Base-by-base conservation (phyloP, 805 yeast genomes). In the Schwanniomyces polymorphus region DNA sequence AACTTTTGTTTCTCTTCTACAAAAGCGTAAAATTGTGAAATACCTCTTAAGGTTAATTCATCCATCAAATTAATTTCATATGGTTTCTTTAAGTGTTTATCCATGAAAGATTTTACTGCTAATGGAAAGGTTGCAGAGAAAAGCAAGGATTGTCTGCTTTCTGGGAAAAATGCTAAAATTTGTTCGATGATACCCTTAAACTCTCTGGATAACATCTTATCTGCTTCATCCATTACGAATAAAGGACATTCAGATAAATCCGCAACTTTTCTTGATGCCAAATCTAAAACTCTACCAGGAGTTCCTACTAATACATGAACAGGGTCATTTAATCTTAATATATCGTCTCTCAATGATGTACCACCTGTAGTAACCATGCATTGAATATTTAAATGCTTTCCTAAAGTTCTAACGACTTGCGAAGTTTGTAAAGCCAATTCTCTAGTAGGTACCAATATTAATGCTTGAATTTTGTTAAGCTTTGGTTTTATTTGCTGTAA, bases 341-440 rank as follows among this genome's bases (percentile, higher is more conserved):
- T 92, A 70, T 94, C 99, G 71, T 94, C 99, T 70, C 87, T 85
- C 56, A 94, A 77, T 48, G 86, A 82, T 40, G 99, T 94, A 63
- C 99, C 99, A 68, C 99, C 99, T 10, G 98, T 94, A 69, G 98
- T 86, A 47, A 92, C 97, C 98, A 94, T 92, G 63, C 94, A 90
- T 64, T 91, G 86, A 55, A 91, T 76, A 27, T 91, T 92, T 68
- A 94, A 76, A 68, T 94, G 98, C 65, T 91, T 91, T 49, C 97
- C 97, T 53, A 94, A 78, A 10, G 98, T 91, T 70, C 92, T 86
- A 46, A 94, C 97, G 27, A 94, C 99, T 68, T 92, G 97, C 9
- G 97, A 90, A 6, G 98, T 94, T 72, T 94, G 99, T 60, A 94
- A 78, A 3, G 99, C 99, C 62, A 94, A 81, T 70, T 94, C 99